Conservation (phyloP, 106 monocot genomes). For the Dactylorhiza incarnata region DNA sequence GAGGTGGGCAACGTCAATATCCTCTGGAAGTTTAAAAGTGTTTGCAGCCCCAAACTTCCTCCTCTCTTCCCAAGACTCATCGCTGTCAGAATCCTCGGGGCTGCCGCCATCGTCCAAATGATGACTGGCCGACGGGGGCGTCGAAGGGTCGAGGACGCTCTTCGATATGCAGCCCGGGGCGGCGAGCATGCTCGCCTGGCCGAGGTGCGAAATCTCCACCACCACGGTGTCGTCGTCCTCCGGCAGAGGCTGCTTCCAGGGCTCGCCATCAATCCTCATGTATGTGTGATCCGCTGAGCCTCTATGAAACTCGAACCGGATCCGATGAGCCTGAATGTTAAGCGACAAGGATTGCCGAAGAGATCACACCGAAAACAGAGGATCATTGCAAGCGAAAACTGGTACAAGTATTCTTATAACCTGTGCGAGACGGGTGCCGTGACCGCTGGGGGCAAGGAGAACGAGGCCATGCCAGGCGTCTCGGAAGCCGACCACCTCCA, state of each 20-base stretch:
- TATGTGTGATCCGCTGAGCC: conserved; percentile 56
- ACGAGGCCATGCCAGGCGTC: conserved; percentile 98
- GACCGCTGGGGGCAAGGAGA: conserved; percentile 77
- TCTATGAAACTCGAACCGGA: conserved; percentile 85
- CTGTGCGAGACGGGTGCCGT: conserved; percentile 92
- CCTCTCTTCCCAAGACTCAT: conserved; percentile 57
- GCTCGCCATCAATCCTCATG: conserved; percentile 96
- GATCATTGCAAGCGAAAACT: too few species aligned
- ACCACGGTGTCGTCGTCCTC: conserved; percentile 61
- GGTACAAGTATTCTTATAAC: conserved; percentile 3
- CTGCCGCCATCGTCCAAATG: conserved; percentile 3
- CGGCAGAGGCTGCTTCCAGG: conserved; percentile 93
- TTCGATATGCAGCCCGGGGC: conserved; percentile 52
- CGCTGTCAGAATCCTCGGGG: conserved; percentile 16
- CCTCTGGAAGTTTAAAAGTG: conserved; percentile 74
- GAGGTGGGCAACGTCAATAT: conserved; percentile 54
- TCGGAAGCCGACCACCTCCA: conserved; percentile 91
- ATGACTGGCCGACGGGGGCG: conserved; percentile 7
- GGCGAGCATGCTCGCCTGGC: conserved; percentile 79
- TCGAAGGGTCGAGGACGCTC: conserved; percentile 38
- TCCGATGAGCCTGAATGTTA: conserved; percentile 49
- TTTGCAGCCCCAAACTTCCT: conserved; percentile 92
- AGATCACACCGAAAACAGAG: not conserved
- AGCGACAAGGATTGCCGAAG: not conserved
- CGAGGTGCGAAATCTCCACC: conserved; percentile 76